A percentile compares a stretch with the other conserved stretches of the same genome.
Evolutionary conservation across 176 grass and related monocot genomes (phyloP).

Genomic region (Juncus inflexus): DNA sequence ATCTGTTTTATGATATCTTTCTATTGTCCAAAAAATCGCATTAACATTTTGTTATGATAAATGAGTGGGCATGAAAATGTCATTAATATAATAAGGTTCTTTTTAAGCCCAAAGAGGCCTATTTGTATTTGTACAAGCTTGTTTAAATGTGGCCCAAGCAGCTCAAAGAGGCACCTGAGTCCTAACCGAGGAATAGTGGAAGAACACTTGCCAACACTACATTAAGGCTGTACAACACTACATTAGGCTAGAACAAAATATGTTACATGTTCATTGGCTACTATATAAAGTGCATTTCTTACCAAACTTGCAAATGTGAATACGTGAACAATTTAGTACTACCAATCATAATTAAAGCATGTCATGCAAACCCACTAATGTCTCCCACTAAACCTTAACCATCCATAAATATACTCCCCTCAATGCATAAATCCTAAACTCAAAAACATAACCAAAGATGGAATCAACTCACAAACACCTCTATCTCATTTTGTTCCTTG

Average conservation of each 20-base stretch:
- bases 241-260: not conserved
- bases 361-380: slow-evolving; percentile 17
- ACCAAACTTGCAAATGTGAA: slow-evolving; percentile 10
- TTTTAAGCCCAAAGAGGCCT: too few species aligned
- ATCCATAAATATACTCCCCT: slow-evolving; percentile 14
- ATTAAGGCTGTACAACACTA: too few species aligned
- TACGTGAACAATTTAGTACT: not conserved
- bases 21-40: too few species aligned
- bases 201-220: too few species aligned
- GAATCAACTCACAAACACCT: slow-evolving; percentile 34
- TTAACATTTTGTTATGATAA: too few species aligned
- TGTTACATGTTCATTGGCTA: slow-evolving; percentile 14
- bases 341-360: slow-evolving; percentile 12
- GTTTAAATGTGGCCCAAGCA: too few species aligned
- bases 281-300: slow-evolving; percentile 11
- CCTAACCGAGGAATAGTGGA: too few species aligned
- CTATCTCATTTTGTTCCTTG: slow-evolving; percentile 33
- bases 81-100: too few species aligned
- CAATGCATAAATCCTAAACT: not conserved
- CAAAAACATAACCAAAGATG: slow-evolving; percentile 30
- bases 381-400: slow-evolving; percentile 17
- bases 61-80: too few species aligned
- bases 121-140: too few species aligned
- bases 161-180: too few species aligned
- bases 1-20: too few species aligned